A percentile compares a stretch with the other conserved stretches of the same genome.
Conservation (phyloP, 1,284 basidiomycete species). For the Naganishia cerealis region DNA sequence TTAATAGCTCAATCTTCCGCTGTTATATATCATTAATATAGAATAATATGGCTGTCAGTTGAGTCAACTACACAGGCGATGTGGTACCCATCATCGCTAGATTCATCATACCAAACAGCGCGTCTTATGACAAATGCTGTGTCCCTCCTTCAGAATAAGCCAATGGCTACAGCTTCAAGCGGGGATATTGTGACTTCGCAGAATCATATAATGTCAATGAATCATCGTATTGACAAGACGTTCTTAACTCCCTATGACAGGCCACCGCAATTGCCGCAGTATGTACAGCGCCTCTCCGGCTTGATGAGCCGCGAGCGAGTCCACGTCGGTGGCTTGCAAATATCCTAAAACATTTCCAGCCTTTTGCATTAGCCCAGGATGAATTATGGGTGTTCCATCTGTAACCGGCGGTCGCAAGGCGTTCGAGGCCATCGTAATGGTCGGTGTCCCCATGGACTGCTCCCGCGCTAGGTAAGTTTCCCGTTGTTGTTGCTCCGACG, state of each 20-base stretch:
- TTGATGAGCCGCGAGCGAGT: conserved; percentile 72
- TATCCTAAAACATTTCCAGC: conserved; percentile 69
- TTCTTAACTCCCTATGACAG: background rate
- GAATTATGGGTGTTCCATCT: conserved; percentile 35
- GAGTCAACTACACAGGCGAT: too few species aligned
- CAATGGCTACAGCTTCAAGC: too few species aligned
- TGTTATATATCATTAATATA: too few species aligned
- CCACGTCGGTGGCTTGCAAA: conserved; percentile 69
- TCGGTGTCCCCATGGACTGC: background rate
- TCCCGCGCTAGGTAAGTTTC: background rate
- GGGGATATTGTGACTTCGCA: too few species aligned
- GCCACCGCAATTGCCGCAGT: conserved; percentile 15
- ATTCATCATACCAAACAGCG: too few species aligned
- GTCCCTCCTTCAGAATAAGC: too few species aligned
- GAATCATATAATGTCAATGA: background rate
- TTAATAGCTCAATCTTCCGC: too few species aligned
- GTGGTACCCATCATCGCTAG: too few species aligned
- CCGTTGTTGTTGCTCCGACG: conserved; percentile 19
- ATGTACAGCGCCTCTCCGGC: conserved; percentile 64
- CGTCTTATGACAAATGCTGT: too few species aligned
- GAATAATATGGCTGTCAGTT: too few species aligned
- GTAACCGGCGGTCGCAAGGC: background rate
- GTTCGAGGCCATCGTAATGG: background rate
- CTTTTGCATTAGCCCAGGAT: conserved; percentile 58
- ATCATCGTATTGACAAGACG: background rate